Evolutionary conservation across 768 basidiomycete species (phyloP).

Genomic region (Phylloporus scabripes): DNA sequence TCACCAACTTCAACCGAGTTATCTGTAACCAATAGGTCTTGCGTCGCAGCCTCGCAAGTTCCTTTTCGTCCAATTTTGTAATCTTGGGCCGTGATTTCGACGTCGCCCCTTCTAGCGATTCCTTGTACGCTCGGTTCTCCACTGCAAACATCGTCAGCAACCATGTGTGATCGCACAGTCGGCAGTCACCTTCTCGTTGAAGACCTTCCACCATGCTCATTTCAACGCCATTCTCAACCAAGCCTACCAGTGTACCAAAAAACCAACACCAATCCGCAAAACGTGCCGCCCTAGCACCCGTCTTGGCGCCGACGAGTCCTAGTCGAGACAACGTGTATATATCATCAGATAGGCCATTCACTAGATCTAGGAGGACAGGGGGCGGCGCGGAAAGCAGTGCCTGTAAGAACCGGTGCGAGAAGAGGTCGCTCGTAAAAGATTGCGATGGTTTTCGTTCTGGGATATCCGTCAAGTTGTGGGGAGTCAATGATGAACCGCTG

Average conservation of each 20-base stretch:
- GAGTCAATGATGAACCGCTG: constrained; percentile 18
- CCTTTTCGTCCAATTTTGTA: constrained; percentile 60
- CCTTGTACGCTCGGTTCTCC: constrained; percentile 64
- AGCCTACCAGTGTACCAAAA: constrained; percentile 66
- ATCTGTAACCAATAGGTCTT: constrained; percentile 76
- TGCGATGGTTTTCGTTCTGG: constrained; percentile 2
- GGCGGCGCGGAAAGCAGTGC: constrained; percentile 75
- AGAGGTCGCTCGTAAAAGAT: constrained; percentile 16
- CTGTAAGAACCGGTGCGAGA: constrained; percentile 62
- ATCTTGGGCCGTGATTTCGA: constrained; percentile 60
- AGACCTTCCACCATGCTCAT: constrained; percentile 60
- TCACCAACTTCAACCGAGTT: constrained; percentile 62
- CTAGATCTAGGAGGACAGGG: constrained; percentile 73
- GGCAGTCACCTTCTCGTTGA: constrained; percentile 52
- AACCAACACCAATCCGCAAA: constrained; percentile 89
- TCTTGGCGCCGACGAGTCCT: constrained; percentile 59
- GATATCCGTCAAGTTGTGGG: constrained; percentile 19
- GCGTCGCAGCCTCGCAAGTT: constrained; percentile 58
- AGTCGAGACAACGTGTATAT: constrained; percentile 68
- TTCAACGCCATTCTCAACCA: constrained; percentile 83
- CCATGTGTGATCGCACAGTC: background rate
- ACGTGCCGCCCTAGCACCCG: constrained; percentile 64
- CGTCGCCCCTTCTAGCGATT: constrained; percentile 67
- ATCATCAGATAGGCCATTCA: constrained; percentile 73
- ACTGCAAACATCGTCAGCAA: constrained; percentile 38